phyloP scores from a whole-genome alignment of 148 eudicot genomes.

The Chenopodium quinoa region DNA sequence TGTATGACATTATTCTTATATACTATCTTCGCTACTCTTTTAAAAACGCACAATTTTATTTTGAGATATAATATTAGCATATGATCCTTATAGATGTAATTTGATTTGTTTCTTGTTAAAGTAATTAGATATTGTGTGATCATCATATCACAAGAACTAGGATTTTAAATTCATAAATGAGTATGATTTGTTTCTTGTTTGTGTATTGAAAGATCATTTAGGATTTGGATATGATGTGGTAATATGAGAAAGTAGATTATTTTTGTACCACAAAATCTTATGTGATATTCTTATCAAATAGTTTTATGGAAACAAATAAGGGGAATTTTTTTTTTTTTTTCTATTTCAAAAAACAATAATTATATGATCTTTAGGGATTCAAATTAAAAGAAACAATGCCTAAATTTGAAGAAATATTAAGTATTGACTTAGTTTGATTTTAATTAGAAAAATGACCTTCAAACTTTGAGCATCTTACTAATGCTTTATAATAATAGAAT shows the following conservation, averaged over 20 bases:
- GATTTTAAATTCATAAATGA: too few relatives aligned
- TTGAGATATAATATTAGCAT: background rate
- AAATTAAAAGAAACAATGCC: too few relatives aligned
- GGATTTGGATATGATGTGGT: background rate
- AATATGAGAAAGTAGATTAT: background rate
- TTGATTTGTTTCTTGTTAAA: background rate
- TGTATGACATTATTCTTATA: slow-evolving; percentile 23
- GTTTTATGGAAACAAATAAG: too few relatives aligned
- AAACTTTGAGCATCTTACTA: too few relatives aligned
- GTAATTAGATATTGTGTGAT: background rate
- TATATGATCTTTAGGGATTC: too few relatives aligned
- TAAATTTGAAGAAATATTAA: too few relatives aligned
- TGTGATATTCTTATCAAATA: background rate
- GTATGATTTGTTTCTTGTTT: background rate
- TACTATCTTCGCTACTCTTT: slow-evolving; percentile 19
- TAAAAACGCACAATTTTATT: background rate
- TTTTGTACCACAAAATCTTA: background rate
- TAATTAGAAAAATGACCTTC: too few relatives aligned
- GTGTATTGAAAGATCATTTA: background rate
- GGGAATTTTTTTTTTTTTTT: too few relatives aligned
- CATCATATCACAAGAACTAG: background rate
- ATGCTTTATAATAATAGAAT: too few relatives aligned
- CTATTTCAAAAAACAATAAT: too few relatives aligned
- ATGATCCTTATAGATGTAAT: background rate
- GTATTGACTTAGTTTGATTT: too few relatives aligned